Conservation (phyloP, 805 yeast genomes). For the Wickerhamiella parazyma region DNA sequence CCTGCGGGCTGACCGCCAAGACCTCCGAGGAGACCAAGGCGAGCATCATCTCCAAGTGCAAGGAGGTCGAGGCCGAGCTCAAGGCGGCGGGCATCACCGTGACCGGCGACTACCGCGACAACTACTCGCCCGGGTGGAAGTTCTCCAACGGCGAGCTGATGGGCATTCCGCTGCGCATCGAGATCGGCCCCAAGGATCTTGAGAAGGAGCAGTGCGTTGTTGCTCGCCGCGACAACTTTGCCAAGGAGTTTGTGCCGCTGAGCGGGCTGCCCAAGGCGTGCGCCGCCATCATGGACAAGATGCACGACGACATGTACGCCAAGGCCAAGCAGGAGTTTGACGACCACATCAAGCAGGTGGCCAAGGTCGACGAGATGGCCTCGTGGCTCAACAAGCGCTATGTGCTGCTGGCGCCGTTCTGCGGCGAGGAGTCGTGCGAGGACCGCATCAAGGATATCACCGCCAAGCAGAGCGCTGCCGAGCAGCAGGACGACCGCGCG, state of each 20-base stretch:
- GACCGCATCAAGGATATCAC: slow-evolving; percentile 89
- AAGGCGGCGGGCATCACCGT: slow-evolving; percentile 54
- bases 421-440: slow-evolving; percentile 89
- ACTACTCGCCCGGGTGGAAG: slow-evolving; percentile 98
- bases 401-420: slow-evolving; percentile 91
- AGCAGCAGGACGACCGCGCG: slow-evolving; percentile 80
- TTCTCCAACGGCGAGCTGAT: slow-evolving; percentile 93
- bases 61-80: slow-evolving; percentile 51
- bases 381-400: slow-evolving; percentile 85
- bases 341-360: slow-evolving; percentile 65
- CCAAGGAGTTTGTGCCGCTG: slow-evolving; percentile 54
- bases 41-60: slow-evolving; percentile 56
- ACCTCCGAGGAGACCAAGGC: slow-evolving; percentile 63
- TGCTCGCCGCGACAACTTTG: slow-evolving; percentile 85
- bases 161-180: slow-evolving; percentile 89
- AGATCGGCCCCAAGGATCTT: slow-evolving; percentile 93
- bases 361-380: slow-evolving; percentile 84
- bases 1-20: slow-evolving; percentile 88
- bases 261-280: slow-evolving; percentile 50
- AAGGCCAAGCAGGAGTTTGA: slow-evolving; percentile 77
- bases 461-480: slow-evolving; percentile 66
- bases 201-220: slow-evolving; percentile 66
- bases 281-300: slow-evolving; percentile 64
- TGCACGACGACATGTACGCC: slow-evolving; percentile 61
- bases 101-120: slow-evolving; percentile 77